Percentiles rank a stretch among this genome's conserved stretches.
Evolutionary conservation across 2,329 filamentous ascomycete genomes (phyloP).

Genomic region (Alternaria triticimaculans): DNA sequence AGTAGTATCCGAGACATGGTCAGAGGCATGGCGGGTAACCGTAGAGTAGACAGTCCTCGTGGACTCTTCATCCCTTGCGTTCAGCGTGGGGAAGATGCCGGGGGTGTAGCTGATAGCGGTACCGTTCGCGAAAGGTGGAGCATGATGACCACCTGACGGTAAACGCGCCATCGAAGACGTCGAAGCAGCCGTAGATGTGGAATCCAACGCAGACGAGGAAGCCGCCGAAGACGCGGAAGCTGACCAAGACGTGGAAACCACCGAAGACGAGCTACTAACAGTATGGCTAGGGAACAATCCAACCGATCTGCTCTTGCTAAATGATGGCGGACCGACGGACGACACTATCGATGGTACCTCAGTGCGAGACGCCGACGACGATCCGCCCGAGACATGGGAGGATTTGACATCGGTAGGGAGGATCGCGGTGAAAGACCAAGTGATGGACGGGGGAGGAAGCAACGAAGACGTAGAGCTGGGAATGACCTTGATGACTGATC

Average conservation of each 20-base stretch:
- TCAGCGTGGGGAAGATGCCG: conserved; percentile 14
- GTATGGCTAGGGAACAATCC: neutral
- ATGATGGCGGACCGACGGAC: neutral
- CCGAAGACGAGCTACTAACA: conserved; percentile 2
- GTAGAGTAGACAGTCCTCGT: neutral
- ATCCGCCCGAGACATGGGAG: neutral
- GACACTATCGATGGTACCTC: neutral
- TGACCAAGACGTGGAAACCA: neutral
- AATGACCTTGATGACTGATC: neutral
- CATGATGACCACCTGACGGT: neutral
- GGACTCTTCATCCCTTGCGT: conserved; percentile 2
- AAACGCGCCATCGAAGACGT: neutral
- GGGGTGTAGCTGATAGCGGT: conserved; percentile 2
- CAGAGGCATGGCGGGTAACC: neutral
- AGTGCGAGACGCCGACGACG: neutral
- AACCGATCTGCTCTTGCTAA: neutral
- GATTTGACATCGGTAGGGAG: neutral
- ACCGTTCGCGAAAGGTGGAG: neutral
- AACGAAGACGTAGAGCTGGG: neutral
- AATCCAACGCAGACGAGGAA: neutral
- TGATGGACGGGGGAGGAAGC: neutral
- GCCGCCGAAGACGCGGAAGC: neutral
- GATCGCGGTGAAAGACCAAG: conserved; percentile 2
- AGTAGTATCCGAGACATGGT: neutral
- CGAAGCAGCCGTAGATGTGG: neutral